These are phyloP conservation scores for Phanerochaete sordida DNA, from an alignment of 768 basidiomycete genomes.

Conservation along the genomic window DNA sequence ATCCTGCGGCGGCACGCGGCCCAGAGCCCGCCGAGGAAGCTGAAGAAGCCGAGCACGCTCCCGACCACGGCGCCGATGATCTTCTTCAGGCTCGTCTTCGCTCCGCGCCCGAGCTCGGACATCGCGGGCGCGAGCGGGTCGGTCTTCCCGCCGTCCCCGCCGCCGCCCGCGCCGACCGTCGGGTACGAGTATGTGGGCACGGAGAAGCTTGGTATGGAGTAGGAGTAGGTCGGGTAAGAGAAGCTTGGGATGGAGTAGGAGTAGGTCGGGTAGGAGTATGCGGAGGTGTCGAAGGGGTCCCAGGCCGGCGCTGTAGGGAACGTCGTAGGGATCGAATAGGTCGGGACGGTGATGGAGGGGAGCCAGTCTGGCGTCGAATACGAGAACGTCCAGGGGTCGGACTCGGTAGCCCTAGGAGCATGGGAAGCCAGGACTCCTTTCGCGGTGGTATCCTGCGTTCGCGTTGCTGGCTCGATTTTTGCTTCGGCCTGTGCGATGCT, in stretches of 20 bases:
- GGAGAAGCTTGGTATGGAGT: not conserved
- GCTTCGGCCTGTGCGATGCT: not conserved
- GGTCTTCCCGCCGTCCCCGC: not conserved
- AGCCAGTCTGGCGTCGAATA: not conserved
- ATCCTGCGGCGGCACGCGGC: not conserved
- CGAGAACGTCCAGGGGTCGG: not conserved
- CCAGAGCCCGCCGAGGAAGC: conserved; percentile 3
- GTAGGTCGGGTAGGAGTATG: not conserved
- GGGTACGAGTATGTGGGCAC: not conserved
- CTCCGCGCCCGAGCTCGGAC: not conserved
- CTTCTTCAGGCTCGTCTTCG: conserved; percentile 2
- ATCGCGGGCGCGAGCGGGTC: not conserved
- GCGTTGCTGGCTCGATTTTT: not conserved
- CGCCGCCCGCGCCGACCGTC: not conserved
- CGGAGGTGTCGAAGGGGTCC: not conserved
- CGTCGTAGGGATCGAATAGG: not conserved
- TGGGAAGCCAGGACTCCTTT: not conserved
- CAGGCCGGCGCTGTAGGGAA: not conserved
- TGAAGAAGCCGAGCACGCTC: conserved; percentile 1
- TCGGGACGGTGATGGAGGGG: not conserved
- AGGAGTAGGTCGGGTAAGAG: not conserved
- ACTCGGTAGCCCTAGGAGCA: not conserved
- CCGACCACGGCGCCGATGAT: conserved; percentile 5
- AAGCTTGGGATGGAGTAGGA: not conserved
- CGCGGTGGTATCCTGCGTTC: not conserved